Base-by-base conservation (phyloP, 495 filamentous ascomycete species). In the Podospora pseudocomata region DNA sequence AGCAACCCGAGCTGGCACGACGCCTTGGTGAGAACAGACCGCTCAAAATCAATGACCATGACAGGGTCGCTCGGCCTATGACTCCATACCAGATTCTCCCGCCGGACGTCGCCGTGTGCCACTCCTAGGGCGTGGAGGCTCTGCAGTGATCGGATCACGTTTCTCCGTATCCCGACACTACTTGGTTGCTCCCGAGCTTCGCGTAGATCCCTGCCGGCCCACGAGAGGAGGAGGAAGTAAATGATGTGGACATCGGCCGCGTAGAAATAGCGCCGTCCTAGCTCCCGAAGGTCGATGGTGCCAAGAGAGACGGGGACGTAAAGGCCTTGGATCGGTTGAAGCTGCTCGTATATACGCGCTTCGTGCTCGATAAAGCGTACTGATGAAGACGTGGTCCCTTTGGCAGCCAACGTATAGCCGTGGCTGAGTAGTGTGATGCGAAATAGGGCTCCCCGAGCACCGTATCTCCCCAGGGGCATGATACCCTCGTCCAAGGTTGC, bases 351-450 rank as follows among this genome's bases (percentile, higher is more conserved):
- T 7, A 84, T 68, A 9, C 68, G 64, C 7, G 67, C 77, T 75
- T 85, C 79, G 60, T 80, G 76, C 63, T 77, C 73, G 15, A 83
- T 77, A 59, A 76, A 70, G 26, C 69, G 69, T 66, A 77, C 76
- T 28, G 77, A 77, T 11, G 57, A 62, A 1, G 61, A 68, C 0
- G 76, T 73, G 5, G 80, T 84, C n/a, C 78, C 82, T 74, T 86
- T 86, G 11, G 74, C 75, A 56, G 83, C 71, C 30, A 86, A 75
- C 9, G 80, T 84, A 63, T 86, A 85, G 20, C 80, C 76, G 67
- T 80, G 77, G 13, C 44, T 61, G 16, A 74, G 55, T 64, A 78
- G 71, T 9, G 73, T 80, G 1, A 85, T 68, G 67, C 78, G 80
- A 66, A 85, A 84, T 4, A 81, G 68, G 5, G 74, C 77, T 26